Evolutionary conservation across 192 early-diverging fungal species (phyloP).

Genomic region (Coemansia sp.): DNA sequence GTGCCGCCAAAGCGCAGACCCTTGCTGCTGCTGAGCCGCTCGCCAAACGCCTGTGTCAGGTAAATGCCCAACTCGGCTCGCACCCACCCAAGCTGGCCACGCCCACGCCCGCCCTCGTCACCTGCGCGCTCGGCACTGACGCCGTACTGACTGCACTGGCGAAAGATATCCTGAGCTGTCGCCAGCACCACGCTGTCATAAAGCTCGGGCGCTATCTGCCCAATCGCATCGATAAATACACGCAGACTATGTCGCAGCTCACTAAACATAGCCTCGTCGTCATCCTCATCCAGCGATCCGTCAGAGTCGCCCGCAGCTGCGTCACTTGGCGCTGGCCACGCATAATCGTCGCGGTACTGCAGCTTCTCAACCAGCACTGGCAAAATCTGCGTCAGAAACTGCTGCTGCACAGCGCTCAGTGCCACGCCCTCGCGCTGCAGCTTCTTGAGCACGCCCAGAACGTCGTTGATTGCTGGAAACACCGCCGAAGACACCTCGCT

Average conservation of each 20-base stretch:
- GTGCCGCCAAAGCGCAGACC: slow-evolving; percentile 40
- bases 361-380: slow-evolving; percentile 77
- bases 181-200: slow-evolving; percentile 45
- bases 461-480: slow-evolving; percentile 74
- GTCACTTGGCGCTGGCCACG: slow-evolving; percentile 54
- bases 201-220: slow-evolving; percentile 56
- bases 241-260: slow-evolving; percentile 61
- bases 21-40: slow-evolving; percentile 50
- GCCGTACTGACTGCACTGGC: slow-evolving; percentile 51
- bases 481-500: slow-evolving; percentile 78
- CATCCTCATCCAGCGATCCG: slow-evolving; percentile 73
- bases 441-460: slow-evolving; percentile 65
- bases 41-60: slow-evolving; percentile 51
- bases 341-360: slow-evolving; percentile 86
- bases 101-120: slow-evolving; percentile 30
- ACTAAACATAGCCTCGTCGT: slow-evolving; percentile 57
- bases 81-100: slow-evolving; percentile 51
- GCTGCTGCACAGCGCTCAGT: slow-evolving; percentile 28
- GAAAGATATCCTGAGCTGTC: slow-evolving; percentile 40
- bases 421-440: slow-evolving; percentile 39
- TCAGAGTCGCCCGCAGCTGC: slow-evolving; percentile 52
- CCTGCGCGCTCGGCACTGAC: slow-evolving; percentile 43
- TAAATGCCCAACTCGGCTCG: slow-evolving; percentile 51
- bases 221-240: slow-evolving; percentile 75
- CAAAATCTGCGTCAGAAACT: slow-evolving; percentile 39